A percentile compares a stretch with the other conserved stretches of the same genome.
These are phyloP conservation scores for Ceratocystis huliohia DNA, from an alignment of 2,329 filamentous ascomycete species.

Conservation along the genomic window DNA sequence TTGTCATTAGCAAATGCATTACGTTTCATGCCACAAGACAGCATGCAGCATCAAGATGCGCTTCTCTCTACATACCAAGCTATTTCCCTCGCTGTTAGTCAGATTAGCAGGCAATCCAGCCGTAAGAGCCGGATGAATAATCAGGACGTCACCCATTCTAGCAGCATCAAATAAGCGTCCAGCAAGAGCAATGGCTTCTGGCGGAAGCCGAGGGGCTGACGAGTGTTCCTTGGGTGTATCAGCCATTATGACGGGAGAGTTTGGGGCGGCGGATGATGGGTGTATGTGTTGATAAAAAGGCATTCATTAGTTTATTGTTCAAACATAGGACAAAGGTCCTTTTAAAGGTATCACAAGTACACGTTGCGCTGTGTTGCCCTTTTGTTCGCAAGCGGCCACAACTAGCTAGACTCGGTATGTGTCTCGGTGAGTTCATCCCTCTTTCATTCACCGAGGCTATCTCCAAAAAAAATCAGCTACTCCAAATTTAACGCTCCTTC, in stretches of 20 bases:
- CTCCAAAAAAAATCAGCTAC: background rate
- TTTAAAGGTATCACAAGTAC: too few species aligned
- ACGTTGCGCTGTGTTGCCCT: background rate
- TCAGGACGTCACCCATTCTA: constrained; percentile 42
- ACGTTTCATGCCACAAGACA: background rate
- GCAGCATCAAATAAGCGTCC: constrained; percentile 55
- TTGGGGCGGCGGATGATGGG: background rate
- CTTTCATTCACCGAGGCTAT: background rate
- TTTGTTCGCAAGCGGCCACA: background rate
- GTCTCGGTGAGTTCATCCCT: background rate
- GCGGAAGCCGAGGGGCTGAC: constrained; percentile 34
- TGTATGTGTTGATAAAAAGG: background rate
- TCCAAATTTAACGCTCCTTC: background rate
- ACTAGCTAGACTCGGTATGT: background rate
- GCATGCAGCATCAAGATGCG: background rate
- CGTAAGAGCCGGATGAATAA: constrained; percentile 50
- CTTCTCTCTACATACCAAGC: constrained; percentile 36
- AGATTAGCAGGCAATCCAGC: constrained; percentile 56
- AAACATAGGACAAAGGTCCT: too few species aligned
- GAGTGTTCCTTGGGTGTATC: background rate
- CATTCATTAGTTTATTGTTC: too few species aligned
- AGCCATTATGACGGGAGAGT: background rate
- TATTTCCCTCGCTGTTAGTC: constrained; percentile 62
- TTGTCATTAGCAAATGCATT: background rate
- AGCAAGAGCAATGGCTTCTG: constrained; percentile 54